Evolutionary conservation across 2,329 filamentous ascomycete genomes (phyloP), one percentile per base, ranked within the genome.

Genomic region (Alternaria solani): DNA sequence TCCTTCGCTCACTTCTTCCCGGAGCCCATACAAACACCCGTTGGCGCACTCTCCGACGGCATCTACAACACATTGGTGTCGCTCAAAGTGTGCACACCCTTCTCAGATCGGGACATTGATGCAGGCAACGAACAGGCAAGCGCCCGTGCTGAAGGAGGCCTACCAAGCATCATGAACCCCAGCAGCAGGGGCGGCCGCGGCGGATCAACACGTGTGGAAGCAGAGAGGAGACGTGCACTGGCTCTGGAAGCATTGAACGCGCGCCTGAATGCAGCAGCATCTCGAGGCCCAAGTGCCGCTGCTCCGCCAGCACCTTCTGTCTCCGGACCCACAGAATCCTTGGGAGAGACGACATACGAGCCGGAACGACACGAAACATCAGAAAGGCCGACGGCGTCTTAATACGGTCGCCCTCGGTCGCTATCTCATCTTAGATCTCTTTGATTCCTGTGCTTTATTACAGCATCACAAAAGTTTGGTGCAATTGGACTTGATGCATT

Each of bases 1-100:
- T 91, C 94, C 7, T 96, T 99, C 77, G 90, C 93, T 66, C 93
- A 95, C 72, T 97, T 99, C 83, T 98, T 98, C 81, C 95, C 95
- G 0, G 91, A 91, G 49, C 88, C 90, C 3, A 82, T 91, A 42
- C 94, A 97, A 76, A 91, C 93, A 0, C 83, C 92, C 14, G 85
- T 98, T 42, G 87, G 89, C 16, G 85, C 88, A 9, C 76, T 96
- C n/a, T 86, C 91, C 11, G 89, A 92, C 68, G 84, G 88, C 62
- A 78, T 97, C 26, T 97, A 94, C 80, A 84, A 86, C 59, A 78
- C 90, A 4, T 83, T 97, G 1, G 89, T 97, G 1, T 84, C 91
- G 5, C 76, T 96, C 74, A 88, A 87, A 68, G 79, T 98, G 48
- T 94, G 94, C 81, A 91, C 88, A 0, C 94, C 95, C 0, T 97